Evolutionary conservation across 768 basidiomycete genomes (phyloP), one percentile per base, ranked within the genome.

Genomic region (Boletellus sp.): DNA sequence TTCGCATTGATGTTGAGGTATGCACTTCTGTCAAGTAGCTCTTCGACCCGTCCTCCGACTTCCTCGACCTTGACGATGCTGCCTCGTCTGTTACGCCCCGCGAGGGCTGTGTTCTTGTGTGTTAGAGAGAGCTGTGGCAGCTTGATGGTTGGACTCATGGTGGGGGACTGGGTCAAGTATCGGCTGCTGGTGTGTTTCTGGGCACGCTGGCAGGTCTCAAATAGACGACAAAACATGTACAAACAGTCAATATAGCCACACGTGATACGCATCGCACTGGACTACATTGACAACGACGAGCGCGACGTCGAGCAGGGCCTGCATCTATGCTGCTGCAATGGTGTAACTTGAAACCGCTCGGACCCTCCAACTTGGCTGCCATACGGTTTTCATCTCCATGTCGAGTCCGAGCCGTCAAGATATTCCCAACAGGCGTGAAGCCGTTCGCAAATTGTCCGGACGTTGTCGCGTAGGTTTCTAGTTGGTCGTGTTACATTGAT

Each of bases 21-120:
- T 28, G 84, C 80, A 59, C 80, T 82, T 61, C 88, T 84, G 74
- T 93, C 90, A 23, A 88, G 76, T 6, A 81, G 72, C 60, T 90
- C 87, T 60, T 93, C 88, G 42, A 80, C 72, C 45, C 83, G 74
- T 62, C 81, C 83, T 37, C 83, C 85, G 52, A 93, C 80, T 61
- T 88, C 77, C 68, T 93, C 90, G 46, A 93, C 87, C 69, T 90
- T 90, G 71, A 93, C 83, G 56, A 92, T 75, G 62, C 87, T 90
- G 49, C 75, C 77, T 45, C 85, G 85, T 41, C 88, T 76, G n/a
- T 69, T 72, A 13, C 85, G 74, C 32, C 76, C 70, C 51, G 74
- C 72, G 35, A 74, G 48, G 20, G 72, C 49, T 7, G 64, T 47
- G 19, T 63, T 55, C 24, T 66, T 52, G 63, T 53, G 67, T 35